A percentile compares a stretch with the other conserved stretches of the same genome.
Evolutionary conservation across 352 stramenopile species (phyloP).

Genomic region (Achlya hypogyna): DNA sequence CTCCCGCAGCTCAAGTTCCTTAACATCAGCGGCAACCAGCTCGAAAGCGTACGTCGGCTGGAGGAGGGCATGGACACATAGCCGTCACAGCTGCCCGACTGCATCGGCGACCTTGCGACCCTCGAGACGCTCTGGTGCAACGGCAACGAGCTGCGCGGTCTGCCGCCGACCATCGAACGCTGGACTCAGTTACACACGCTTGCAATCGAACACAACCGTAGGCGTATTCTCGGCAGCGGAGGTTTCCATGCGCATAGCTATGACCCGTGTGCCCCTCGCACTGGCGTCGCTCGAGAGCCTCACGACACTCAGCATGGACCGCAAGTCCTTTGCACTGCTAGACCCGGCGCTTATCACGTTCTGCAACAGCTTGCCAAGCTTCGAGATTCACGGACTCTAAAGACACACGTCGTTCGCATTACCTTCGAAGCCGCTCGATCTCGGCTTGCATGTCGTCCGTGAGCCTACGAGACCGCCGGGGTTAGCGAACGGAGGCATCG

Average conservation of each 20-base stretch:
- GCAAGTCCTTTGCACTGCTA: slow-evolving; percentile 14
- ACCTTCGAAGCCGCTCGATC: slow-evolving; percentile 46
- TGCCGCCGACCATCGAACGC: neutral
- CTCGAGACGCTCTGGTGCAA: neutral
- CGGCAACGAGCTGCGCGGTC: neutral
- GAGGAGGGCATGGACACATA: neutral
- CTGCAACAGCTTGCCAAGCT: neutral
- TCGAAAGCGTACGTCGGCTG: neutral
- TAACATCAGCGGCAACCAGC: neutral
- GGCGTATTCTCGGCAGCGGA: neutral
- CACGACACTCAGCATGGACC: neutral
- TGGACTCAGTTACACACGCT: neutral
- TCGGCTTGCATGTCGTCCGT: slow-evolving; percentile 77
- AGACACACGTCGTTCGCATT: neutral
- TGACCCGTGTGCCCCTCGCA: neutral
- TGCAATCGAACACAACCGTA: neutral
- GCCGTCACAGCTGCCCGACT: neutral
- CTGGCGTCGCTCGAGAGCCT: neutral
- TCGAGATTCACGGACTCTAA: slow-evolving; percentile 5
- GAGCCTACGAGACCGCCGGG: slow-evolving; percentile 17
- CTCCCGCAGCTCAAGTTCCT: slow-evolving; percentile 3
- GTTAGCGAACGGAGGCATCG: neutral
- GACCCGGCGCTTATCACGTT: neutral
- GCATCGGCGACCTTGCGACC: neutral
- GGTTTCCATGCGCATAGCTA: neutral